These are phyloP conservation scores for Penicillium coprophilum DNA, from an alignment of 495 filamentous ascomycete species.

Conservation along the genomic window DNA sequence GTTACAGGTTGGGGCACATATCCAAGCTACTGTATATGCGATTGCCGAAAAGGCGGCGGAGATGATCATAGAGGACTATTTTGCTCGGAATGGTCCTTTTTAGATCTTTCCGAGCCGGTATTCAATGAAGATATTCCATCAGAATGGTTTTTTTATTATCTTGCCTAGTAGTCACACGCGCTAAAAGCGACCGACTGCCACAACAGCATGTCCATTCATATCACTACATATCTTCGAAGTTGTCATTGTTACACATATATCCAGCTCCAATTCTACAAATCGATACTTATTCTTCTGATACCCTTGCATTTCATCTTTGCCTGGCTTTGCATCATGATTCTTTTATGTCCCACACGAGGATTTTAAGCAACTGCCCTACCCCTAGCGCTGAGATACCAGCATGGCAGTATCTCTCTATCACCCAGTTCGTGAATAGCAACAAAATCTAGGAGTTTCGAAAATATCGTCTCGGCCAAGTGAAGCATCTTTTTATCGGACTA, in stretches of 20 bases:
- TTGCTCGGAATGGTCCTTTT: neutral
- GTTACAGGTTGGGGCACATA: constrained; percentile 49
- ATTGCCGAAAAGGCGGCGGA: constrained; percentile 52
- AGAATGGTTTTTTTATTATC: neutral
- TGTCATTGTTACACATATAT: neutral
- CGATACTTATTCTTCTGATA: too few relatives aligned
- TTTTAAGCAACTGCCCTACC: too few relatives aligned
- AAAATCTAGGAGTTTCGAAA: too few relatives aligned
- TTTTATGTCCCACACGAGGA: too few relatives aligned
- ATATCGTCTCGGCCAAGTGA: neutral
- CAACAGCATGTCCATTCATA: neutral
- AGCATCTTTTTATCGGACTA: neutral
- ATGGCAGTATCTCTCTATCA: too few relatives aligned
- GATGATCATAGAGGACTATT: constrained; percentile 40
- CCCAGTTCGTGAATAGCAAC: too few relatives aligned
- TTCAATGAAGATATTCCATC: neutral
- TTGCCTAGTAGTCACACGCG: neutral
- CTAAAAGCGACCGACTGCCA: neutral
- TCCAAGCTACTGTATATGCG: constrained; percentile 56
- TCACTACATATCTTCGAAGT: neutral
- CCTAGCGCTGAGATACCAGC: too few relatives aligned
- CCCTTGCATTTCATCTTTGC: too few relatives aligned
- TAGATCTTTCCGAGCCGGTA: neutral
- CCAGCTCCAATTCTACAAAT: too few relatives aligned
- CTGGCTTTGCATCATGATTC: too few relatives aligned